These are phyloP conservation scores for Penicillium sp. DNA, from an alignment of 2,329 filamentous ascomycete species.

Conservation along the genomic window DNA sequence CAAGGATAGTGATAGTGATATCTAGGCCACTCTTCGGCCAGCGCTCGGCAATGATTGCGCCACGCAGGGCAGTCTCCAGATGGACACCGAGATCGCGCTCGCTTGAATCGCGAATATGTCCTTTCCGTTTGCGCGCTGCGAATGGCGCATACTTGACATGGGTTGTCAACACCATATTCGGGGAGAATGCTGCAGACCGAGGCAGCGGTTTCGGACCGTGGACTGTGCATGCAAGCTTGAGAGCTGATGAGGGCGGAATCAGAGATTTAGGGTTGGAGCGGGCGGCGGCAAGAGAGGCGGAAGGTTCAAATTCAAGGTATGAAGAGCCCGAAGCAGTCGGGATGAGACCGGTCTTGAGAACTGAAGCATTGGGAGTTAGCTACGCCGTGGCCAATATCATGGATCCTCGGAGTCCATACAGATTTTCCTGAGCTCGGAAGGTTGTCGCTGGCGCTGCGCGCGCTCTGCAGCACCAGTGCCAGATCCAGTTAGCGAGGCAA, in stretches of 20 bases:
- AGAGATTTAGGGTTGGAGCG: slow-evolving; percentile 44
- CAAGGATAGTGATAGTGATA: slow-evolving; percentile 84
- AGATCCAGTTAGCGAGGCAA: slow-evolving; percentile 45
- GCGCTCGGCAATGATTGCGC: slow-evolving; percentile 83
- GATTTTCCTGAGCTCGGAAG: slow-evolving; percentile 74
- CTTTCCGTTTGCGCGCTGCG: slow-evolving; percentile 72
- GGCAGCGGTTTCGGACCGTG: slow-evolving; percentile 89
- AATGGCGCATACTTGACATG: slow-evolving; percentile 97
- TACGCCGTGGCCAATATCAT: background rate
- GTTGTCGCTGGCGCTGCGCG: slow-evolving; percentile 52
- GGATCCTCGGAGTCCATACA: slow-evolving; percentile 54
- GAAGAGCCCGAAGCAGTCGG: slow-evolving; percentile 91
- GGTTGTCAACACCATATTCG: slow-evolving; percentile 83
- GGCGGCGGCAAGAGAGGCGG: slow-evolving; percentile 42
- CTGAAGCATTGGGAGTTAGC: slow-evolving; percentile 44
- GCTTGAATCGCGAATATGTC: slow-evolving; percentile 76
- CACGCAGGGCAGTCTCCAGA: slow-evolving; percentile 81
- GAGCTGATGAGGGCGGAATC: slow-evolving; percentile 56
- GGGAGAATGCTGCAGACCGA: slow-evolving; percentile 82
- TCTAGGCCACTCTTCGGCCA: slow-evolving; percentile 99
- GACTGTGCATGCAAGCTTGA: slow-evolving; percentile 90
- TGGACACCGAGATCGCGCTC: slow-evolving; percentile 89
- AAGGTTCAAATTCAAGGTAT: slow-evolving; percentile 53
- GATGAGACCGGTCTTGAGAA: slow-evolving; percentile 84
- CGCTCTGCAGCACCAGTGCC: slow-evolving; percentile 48